Conservation (phyloP, 2,329 filamentous ascomycete species). For the Penicillium palitans region DNA sequence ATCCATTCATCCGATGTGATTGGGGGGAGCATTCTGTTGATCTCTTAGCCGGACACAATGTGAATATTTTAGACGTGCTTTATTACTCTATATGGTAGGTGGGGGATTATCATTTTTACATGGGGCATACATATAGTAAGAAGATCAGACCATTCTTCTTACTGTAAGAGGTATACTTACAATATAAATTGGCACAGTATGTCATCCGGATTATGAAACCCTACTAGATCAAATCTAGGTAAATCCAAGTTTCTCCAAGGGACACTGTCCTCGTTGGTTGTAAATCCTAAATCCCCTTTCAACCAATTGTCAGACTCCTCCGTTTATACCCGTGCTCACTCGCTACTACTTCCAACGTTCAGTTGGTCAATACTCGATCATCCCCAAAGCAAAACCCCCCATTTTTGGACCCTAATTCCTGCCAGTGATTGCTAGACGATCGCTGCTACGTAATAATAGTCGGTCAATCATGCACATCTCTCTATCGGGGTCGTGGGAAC, state of each 20-base stretch:
- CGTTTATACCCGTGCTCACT: slow-evolving; percentile 13
- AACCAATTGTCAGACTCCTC: slow-evolving; percentile 9
- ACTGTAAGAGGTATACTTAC: background rate
- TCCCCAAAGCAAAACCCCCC: background rate
- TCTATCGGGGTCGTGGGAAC: slow-evolving; percentile 18
- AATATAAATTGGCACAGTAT: background rate
- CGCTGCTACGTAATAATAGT: slow-evolving; percentile 10
- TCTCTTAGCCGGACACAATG: background rate
- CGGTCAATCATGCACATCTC: slow-evolving; percentile 19
- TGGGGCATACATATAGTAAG: background rate
- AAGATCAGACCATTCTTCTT: background rate
- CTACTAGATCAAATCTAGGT: background rate
- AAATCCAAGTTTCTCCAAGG: background rate
- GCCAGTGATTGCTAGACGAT: slow-evolving; percentile 11
- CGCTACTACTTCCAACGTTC: background rate
- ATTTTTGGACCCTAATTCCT: background rate
- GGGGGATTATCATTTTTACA: slow-evolving; percentile 3
- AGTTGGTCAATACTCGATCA: background rate
- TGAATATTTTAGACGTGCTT: slow-evolving; percentile 10
- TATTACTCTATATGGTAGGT: slow-evolving; percentile 11
- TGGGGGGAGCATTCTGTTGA: background rate
- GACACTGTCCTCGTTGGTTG: background rate
- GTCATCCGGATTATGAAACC: background rate
- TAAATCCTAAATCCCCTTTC: slow-evolving; percentile 1
- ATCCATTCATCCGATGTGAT: slow-evolving; percentile 2